phyloP scores from a whole-genome alignment of 2,329 filamentous ascomycete genomes.

The Aspergillus novofumigatus region DNA sequence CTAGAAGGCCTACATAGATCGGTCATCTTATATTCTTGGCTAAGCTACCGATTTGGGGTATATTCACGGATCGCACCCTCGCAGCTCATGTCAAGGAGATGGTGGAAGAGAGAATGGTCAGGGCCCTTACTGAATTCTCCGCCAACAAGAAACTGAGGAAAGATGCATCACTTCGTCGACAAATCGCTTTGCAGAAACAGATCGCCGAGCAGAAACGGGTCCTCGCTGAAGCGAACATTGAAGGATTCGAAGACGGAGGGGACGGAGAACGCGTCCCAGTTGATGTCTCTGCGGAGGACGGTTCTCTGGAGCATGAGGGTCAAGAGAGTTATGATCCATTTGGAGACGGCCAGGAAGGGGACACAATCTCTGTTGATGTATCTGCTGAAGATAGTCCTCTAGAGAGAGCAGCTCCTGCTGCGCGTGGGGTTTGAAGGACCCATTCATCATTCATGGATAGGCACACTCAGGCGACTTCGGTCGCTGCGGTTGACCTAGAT shows the following conservation, averaged over 20 bases:
- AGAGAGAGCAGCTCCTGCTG: not conserved
- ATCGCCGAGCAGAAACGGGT: constrained; percentile 24
- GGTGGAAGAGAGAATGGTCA: constrained; percentile 71
- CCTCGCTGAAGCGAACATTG: constrained; percentile 19
- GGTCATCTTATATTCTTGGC: constrained; percentile 84
- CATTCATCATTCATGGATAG: not conserved
- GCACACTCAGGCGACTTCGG: not conserved
- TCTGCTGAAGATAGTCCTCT: not conserved
- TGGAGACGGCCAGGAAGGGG: not conserved
- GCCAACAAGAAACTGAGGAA: constrained; percentile 39
- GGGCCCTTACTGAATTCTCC: constrained; percentile 57
- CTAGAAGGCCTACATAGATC: constrained; percentile 78
- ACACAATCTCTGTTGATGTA: not conserved
- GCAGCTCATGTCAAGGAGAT: constrained; percentile 75
- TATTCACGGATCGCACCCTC: constrained; percentile 70
- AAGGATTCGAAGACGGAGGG: constrained; percentile 7
- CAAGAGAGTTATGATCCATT: not conserved
- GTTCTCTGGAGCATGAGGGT: constrained; percentile 1
- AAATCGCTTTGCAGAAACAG: constrained; percentile 37
- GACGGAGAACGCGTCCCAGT: constrained; percentile 7
- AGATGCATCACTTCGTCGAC: constrained; percentile 34
- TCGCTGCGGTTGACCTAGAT: not conserved
- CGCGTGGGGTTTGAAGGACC: not conserved
- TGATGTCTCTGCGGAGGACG: constrained; percentile 17
- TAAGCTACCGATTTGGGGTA: constrained; percentile 83